These are phyloP conservation scores for Zygosaccharomyces bisporus DNA, from an alignment of 805 yeast genomes.

Conservation along the genomic window DNA sequence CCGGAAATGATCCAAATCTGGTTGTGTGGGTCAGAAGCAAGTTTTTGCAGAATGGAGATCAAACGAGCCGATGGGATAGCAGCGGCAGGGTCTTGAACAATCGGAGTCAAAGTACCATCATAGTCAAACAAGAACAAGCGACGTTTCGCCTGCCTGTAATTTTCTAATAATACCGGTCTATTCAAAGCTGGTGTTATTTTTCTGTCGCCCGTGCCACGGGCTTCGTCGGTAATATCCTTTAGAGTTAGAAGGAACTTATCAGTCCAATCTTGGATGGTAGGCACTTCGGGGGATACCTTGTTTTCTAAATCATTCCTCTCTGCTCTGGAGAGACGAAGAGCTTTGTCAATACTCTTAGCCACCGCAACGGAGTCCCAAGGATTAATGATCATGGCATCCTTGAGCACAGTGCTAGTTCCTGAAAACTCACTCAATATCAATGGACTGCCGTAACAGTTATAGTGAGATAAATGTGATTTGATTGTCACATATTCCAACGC, in stretches of 20 bases:
- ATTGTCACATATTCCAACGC: conserved; percentile 89
- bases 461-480: conserved; percentile 49
- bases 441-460: conserved; percentile 49
- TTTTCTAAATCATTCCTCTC: conserved; percentile 46
- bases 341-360: conserved; percentile 73
- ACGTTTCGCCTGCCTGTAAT: conserved; percentile 57
- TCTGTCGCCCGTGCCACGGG: conserved; percentile 15
- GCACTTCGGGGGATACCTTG: conserved; percentile 59
- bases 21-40: conserved; percentile 74
- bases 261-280: conserved; percentile 81
- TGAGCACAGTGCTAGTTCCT: conserved; percentile 72
- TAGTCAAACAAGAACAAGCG: conserved; percentile 89
- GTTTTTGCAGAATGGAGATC: conserved; percentile 50
- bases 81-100: conserved; percentile 95
- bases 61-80: conserved; percentile 87
- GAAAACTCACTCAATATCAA: conserved; percentile 88
- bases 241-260: conserved; percentile 52
- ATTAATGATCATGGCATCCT: conserved; percentile 76
- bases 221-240: conserved; percentile 38
- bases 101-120: conserved; percentile 96
- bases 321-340: conserved; percentile 52
- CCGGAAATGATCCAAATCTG: conserved; percentile 95
- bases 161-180: conserved; percentile 56
- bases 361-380: conserved; percentile 98
- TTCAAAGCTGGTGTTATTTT: conserved; percentile 80